Evolutionary conservation across 148 eudicot species (phyloP), one percentile per base, ranked within the genome.

Genomic region (Fagopyrum homotropicum): DNA sequence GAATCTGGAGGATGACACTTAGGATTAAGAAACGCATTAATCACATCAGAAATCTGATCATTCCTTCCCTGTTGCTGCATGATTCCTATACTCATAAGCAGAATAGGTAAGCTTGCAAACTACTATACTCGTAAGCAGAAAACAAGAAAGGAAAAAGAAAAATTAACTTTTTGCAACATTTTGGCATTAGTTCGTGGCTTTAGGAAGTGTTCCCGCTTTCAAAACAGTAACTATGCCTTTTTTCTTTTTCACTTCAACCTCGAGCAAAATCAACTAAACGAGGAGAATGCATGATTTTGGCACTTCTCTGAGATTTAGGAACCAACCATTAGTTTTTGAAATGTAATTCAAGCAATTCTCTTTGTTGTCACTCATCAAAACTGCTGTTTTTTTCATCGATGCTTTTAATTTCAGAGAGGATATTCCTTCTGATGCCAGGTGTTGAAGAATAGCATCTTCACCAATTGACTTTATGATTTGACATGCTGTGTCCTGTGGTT

Each of bases 1-100:
- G 98, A 93, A 73, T 91, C 97, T 19, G 83, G 88, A 49, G 86
- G 75, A 83, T 93, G 97, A 85, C 98, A 93, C 83, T 87, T 89
- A 17, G 98, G 98, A 75, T 86, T 88, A 86, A 91, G 72, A 79
- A 89, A 93, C 76, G 98, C 98, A 83, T 88, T 78, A 6, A 93
- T 85, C 66, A 91, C 95, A 47, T 76, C 83, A 74, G 73, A 72
- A 60, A 87, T 78, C 79, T 85, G 88, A 76, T 83, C 55, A 11
- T 85, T 83, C 61, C 71, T 80, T 76, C 75, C 79, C 44, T 72
- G 54, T 76, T 73, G 72, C 51, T 45, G 69, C 75, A 77, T 75
- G 54, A 44, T 60, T 60, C 86, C 98, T 89, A 64, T 11, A 14
- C 40, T 15, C 40, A 14, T 7, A 66, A 26, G 43, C 43, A 10